A percentile compares a stretch with the other conserved stretches of the same genome.
Evolutionary conservation across 2,329 filamentous ascomycete species (phyloP).

Genomic region (Xylariaceae sp.): DNA sequence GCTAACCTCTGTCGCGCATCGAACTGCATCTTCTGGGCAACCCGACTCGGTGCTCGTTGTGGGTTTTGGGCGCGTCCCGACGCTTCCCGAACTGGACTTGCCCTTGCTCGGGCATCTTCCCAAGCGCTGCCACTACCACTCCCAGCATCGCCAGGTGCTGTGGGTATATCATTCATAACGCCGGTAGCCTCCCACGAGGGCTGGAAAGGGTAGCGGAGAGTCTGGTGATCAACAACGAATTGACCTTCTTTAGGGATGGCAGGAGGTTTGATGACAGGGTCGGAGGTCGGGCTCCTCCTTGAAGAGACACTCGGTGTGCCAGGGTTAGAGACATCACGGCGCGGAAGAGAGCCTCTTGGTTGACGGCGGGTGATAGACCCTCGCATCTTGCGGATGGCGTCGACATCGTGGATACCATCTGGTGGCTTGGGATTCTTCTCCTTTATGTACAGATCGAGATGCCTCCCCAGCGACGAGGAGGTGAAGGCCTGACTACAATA

Average conservation of each 20-base stretch:
- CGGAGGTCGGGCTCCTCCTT: constrained; percentile 49
- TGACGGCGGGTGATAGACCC: constrained; percentile 87
- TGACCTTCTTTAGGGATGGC: constrained; percentile 50
- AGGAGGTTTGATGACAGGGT: constrained; percentile 46
- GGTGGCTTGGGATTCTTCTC: constrained; percentile 87
- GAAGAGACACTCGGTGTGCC: constrained; percentile 57
- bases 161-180: constrained; percentile 75
- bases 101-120: constrained; percentile 34
- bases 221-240: constrained; percentile 52
- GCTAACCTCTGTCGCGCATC: constrained; percentile 68
- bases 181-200: constrained; percentile 78
- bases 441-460: constrained; percentile 93
- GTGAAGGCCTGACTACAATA: constrained; percentile 92
- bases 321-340: constrained; percentile 67
- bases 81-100: constrained; percentile 41
- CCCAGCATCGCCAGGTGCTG: constrained; percentile 52
- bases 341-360: constrained; percentile 68
- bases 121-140: constrained; percentile 32
- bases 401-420: constrained; percentile 89
- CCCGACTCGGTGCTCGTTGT: constrained; percentile 54
- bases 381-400: constrained; percentile 83
- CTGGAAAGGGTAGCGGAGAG: constrained; percentile 61
- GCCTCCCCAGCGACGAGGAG: constrained; percentile 88
- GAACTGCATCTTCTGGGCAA: constrained; percentile 64
- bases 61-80: constrained; percentile 40